phyloP scores from a whole-genome alignment of 441 rosid species.

The Mallotus japonicus region DNA sequence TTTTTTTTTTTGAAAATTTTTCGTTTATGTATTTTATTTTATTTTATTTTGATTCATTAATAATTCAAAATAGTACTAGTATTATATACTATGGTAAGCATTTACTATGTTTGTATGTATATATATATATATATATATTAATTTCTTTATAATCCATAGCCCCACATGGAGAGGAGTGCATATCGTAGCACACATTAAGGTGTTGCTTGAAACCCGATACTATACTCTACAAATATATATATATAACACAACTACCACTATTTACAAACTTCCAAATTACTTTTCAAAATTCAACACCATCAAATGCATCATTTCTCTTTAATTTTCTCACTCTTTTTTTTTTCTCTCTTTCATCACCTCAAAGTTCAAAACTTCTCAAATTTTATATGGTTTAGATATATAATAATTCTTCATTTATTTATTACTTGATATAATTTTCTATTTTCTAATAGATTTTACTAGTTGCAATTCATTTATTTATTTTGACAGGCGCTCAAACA shows the following conservation, averaged over 20 bases:
- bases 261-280: too few relatives aligned
- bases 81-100: neutral
- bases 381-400: too few relatives aligned
- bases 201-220: slow-evolving; percentile 34
- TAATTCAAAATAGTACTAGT: slow-evolving; percentile 5
- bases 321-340: neutral
- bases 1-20: too few relatives aligned
- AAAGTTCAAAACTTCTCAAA: slow-evolving; percentile 16
- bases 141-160: slow-evolving; percentile 16
- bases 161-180: slow-evolving; percentile 49
- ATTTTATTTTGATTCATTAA: slow-evolving; percentile 11
- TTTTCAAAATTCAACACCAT: neutral
- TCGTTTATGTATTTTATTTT: neutral
- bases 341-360: slow-evolving; percentile 32
- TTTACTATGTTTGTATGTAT: neutral
- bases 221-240: neutral
- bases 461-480: too few relatives aligned
- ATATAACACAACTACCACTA: too few relatives aligned
- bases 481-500: too few relatives aligned
- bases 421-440: too few relatives aligned
- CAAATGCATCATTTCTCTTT: neutral
- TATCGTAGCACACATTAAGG: slow-evolving; percentile 38
- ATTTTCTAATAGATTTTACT: too few relatives aligned
- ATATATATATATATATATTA: neutral
- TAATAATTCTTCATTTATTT: too few relatives aligned